Evolutionary conservation across 1,139 yeast species (phyloP), one percentile per base, ranked within the genome.

Genomic region (Spathaspora sp.): DNA sequence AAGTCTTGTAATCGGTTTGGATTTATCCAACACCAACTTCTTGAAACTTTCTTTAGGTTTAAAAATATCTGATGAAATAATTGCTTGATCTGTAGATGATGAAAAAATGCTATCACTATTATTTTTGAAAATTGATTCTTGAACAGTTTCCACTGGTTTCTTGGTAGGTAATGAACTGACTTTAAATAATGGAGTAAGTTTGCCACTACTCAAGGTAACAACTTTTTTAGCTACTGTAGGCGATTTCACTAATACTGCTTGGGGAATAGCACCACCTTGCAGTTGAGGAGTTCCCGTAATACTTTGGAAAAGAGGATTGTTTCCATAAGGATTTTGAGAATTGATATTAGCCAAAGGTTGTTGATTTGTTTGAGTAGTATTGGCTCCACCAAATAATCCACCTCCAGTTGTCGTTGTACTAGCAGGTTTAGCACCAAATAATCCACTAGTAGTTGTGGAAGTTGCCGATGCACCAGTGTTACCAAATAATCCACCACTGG

Each of bases 281-380:
- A 47, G 57, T 16, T 53, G 58, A n/a, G 39, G 44, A 3, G 47
- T 15, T 1, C 62, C 60, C 13, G 70, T 67, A 26, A 74, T 68
- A 47, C 75, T 68, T 56, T 74, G 72, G 66, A 81, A 85, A 44
- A 84, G 68, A 4, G 89, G 89, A 59, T 83, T 84, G 52, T 74
- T 74, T 2, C 93, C 91, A 61, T 84, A 86, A 38, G 95, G 93
- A 60, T 86, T 86, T 51, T 78, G 83, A 38, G 78, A 74, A 47
- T 74, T 72, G 29, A 82, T 70, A 34, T 78, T 80, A 38, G 71
- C 60, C 59, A 70, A 56, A 49, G 70, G 52, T 42, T 63, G 68
- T 36, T 58, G 65, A 13, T 10, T 37, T 17, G 41, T 18, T 17
- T 29, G 37, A 20, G 18, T 15, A 10, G 17, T 9, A 11, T 38